Evolutionary conservation across 139 green algal genomes (phyloP), one percentile per base, ranked within the genome.

Genomic region (Mesotaenium endlicherianum): DNA sequence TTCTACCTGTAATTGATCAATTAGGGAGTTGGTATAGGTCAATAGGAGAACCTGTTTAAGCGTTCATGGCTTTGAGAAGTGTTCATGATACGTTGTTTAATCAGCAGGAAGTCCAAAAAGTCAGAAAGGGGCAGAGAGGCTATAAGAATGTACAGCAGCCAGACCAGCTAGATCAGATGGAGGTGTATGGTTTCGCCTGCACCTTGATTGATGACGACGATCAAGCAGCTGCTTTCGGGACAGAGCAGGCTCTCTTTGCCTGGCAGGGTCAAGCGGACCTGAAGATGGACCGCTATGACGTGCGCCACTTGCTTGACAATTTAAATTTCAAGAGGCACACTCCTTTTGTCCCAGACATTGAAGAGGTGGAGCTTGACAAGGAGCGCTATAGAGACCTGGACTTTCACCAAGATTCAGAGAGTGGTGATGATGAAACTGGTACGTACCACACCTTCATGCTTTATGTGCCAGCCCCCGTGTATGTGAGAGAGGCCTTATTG

Each of bases 311-410:
- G 6, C 71, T 80, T 8, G 71, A 80, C 47, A 11, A 80, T 74
- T 14, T 74, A 11, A 64, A 26, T 64, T 20, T 64, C 26, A 26
- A 34, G 53, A 64, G 53, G 53, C 20, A 26, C n/a, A n/a, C n/a
- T n/a, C n/a, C n/a, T n/a, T n/a, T n/a, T n/a, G n/a, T n/a, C n/a
- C 20, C 53, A 20, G 53, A 26, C 53, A 26, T 64, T 34, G 57
- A 77, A n/a, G 74, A 81, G 57, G 74, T 76, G 57, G 50, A 81
- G 74, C 11, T 81, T 5, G 57, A 81, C 3, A 77, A 81, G 57
- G 74, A 81, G 57, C 75, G 74, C 75, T 81, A 81, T 47, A 31
- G 36, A 5, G 74, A 81, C n/a, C 17, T 81, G 74, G 42, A 77
- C 34, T 45, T 77, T n/a, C n/a, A 16, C 8, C n/a, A 77, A 43